These are phyloP conservation scores for Pythium brachiatum DNA, from an alignment of 352 stramenopile species.

Conservation along the genomic window DNA sequence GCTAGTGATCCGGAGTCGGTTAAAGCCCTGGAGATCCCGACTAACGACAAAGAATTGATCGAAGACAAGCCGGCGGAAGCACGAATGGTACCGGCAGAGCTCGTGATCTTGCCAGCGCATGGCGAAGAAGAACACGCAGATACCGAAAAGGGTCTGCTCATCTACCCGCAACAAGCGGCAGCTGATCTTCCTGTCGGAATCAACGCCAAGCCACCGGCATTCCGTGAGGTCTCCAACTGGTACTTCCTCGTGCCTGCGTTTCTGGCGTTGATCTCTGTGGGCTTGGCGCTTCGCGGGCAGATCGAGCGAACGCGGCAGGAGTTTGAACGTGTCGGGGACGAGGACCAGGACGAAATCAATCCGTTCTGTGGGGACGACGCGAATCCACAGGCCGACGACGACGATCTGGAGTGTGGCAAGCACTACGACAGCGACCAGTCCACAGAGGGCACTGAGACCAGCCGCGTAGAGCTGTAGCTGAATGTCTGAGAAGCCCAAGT, in stretches of 20 bases:
- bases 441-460: slow-evolving; percentile 13
- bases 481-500: background rate
- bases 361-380: slow-evolving; percentile 47
- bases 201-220: slow-evolving; percentile 4
- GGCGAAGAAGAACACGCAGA: slow-evolving; percentile 1
- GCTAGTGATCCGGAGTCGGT: background rate
- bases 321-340: slow-evolving; percentile 43
- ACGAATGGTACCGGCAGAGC: background rate
- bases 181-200: background rate
- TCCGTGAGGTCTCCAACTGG: slow-evolving; percentile 38
- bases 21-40: background rate
- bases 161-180: slow-evolving; percentile 4
- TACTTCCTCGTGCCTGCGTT: slow-evolving; percentile 41
- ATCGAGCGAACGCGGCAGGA: slow-evolving; percentile 4
- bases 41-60: background rate
- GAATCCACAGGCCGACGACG: slow-evolving; percentile 30
- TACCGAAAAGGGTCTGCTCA: background rate
- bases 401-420: slow-evolving; percentile 35
- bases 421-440: slow-evolving; percentile 27
- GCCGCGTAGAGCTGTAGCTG: background rate
- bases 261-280: slow-evolving; percentile 41
- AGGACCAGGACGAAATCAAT: slow-evolving; percentile 65
- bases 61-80: background rate
- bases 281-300: slow-evolving; percentile 33
- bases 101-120: background rate